A percentile compares a stretch with the other conserved stretches of the same genome.
phyloP scores from a whole-genome alignment of 805 yeast genomes.

The Barnettozyma vustinii region DNA sequence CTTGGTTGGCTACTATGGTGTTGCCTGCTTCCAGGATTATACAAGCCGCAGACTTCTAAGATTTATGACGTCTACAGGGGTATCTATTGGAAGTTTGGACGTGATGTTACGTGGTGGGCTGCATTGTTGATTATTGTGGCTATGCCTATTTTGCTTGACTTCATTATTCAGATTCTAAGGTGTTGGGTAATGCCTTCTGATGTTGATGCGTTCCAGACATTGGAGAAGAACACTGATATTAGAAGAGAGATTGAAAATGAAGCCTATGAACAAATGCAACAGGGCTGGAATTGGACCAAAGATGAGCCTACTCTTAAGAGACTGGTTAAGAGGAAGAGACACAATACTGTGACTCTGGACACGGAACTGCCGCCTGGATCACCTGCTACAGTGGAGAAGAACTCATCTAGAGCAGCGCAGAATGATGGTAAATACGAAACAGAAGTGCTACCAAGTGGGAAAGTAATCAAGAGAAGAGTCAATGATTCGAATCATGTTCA shows the following conservation, averaged over 20 bases:
- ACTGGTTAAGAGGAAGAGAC: slow-evolving; percentile 20
- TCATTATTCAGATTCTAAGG: slow-evolving; percentile 52
- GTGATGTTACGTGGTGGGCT: slow-evolving; percentile 86
- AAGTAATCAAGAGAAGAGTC: slow-evolving; percentile 42
- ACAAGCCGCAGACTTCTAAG: slow-evolving; percentile 43
- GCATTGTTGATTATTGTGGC: slow-evolving; percentile 50
- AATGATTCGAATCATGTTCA: slow-evolving; percentile 22
- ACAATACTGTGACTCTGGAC: slow-evolving; percentile 23
- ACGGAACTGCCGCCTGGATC: slow-evolving; percentile 49
- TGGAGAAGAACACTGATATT: slow-evolving; percentile 66
- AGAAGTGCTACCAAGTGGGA: slow-evolving; percentile 74
- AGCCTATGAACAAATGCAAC: slow-evolving; percentile 67
- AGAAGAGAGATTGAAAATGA: slow-evolving; percentile 66
- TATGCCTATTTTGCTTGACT: slow-evolving; percentile 63
- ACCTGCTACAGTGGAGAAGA: slow-evolving; percentile 30
- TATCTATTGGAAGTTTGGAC: slow-evolving; percentile 66
- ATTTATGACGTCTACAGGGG: slow-evolving; percentile 73
- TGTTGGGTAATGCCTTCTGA: slow-evolving; percentile 60
- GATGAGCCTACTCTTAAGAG: slow-evolving; percentile 34
- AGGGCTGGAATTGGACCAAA: slow-evolving; percentile 68
- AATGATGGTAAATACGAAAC: slow-evolving; percentile 35
- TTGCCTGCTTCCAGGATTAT: slow-evolving; percentile 65
- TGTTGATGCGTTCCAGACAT: slow-evolving; percentile 69
- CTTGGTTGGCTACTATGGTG: slow-evolving; percentile 89
- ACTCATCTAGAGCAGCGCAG: slow-evolving; percentile 16